phyloP scores from a whole-genome alignment of 139 green algal species.

The Volvox reticuliferus region DNA sequence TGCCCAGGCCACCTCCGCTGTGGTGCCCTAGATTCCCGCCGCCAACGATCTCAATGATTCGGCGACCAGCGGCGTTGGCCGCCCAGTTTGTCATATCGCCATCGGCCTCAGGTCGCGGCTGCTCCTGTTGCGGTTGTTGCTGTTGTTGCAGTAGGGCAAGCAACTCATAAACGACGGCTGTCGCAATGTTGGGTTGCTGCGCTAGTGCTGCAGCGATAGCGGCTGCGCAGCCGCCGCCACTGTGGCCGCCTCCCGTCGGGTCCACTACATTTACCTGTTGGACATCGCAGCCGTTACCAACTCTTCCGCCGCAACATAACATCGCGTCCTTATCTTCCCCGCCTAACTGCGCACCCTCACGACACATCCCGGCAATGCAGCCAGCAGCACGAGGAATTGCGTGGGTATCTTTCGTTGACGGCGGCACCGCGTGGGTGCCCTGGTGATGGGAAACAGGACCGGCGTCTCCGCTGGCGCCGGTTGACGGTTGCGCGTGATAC shows the following conservation, averaged over 20 bases:
- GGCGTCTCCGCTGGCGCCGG: background rate
- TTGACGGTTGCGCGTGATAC: background rate
- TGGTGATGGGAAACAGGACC: background rate
- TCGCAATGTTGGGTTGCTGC: background rate
- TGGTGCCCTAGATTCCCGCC: background rate
- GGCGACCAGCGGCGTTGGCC: background rate
- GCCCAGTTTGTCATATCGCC: background rate
- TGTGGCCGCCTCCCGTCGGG: background rate
- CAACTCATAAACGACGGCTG: background rate
- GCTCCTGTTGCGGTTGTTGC: constrained; percentile 5
- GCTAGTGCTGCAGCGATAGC: constrained; percentile 22
- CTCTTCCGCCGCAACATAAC: background rate
- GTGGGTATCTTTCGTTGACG: no score
- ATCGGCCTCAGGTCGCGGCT: background rate
- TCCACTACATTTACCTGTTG: background rate
- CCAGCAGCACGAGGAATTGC: no score
- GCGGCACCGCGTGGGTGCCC: background rate
- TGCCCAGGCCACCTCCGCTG: no score
- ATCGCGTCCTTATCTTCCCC: background rate
- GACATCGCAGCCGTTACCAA: background rate
- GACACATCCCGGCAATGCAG: no score
- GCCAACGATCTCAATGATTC: background rate
- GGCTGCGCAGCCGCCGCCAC: constrained; percentile 7
- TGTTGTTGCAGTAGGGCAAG: background rate
- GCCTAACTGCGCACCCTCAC: background rate